A percentile compares a stretch with the other conserved stretches of the same genome.
Evolutionary conservation across 75 land plant genomes (phyloP).

Genomic region (Larix kaempferi): DNA sequence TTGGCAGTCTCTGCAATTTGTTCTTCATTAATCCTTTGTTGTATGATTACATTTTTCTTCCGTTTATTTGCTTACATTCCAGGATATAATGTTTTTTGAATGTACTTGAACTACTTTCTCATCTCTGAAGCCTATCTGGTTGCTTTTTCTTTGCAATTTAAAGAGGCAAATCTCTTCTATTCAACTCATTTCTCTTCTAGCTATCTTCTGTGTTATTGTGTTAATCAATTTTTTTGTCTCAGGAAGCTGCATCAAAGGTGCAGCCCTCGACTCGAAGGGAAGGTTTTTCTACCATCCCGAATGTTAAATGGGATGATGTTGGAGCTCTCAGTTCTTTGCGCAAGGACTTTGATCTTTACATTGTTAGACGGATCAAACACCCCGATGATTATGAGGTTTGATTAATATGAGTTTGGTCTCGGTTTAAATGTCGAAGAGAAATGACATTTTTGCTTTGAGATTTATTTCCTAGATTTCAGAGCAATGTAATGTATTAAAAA

Average conservation of each 20-base stretch:
- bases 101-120: too few relatives aligned
- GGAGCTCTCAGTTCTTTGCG: conserved; percentile 78
- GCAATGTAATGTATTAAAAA: background rate
- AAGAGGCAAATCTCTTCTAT: too few relatives aligned
- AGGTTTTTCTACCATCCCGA: conserved; percentile 89
- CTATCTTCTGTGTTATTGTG: too few relatives aligned
- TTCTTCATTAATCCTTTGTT: too few relatives aligned
- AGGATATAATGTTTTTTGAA: too few relatives aligned
- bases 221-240: too few relatives aligned
- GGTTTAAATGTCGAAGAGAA: background rate
- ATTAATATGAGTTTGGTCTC: conserved; percentile 6
- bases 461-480: background rate
- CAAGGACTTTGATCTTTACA: conserved; percentile 64
- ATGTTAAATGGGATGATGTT: conserved; percentile 94
- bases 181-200: too few relatives aligned
- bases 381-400: conserved; percentile 90
- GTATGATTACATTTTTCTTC: too few relatives aligned
- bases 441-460: background rate
- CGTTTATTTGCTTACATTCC: too few relatives aligned
- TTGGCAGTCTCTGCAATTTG: too few relatives aligned
- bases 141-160: too few relatives aligned
- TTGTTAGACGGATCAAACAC: conserved; percentile 64
- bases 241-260: conserved; percentile 72
- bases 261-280: conserved; percentile 83
- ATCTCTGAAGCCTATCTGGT: too few relatives aligned